Evolutionary conservation across 2,329 filamentous ascomycete species (phyloP).

Genomic region (Botryosphaeria dothidea): DNA sequence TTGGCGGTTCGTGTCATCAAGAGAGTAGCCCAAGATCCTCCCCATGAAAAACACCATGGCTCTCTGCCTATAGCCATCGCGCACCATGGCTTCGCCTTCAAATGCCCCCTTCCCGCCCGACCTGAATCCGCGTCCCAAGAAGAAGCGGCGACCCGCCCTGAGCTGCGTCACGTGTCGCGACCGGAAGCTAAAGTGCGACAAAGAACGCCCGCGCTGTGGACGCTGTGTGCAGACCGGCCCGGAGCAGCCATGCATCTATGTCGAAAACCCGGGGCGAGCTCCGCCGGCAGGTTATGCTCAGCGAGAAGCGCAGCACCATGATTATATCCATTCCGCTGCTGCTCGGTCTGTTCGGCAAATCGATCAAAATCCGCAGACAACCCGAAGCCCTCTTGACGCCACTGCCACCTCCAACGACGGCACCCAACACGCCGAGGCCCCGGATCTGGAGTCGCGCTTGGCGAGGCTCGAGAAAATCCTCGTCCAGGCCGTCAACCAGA

Average conservation of each 20-base stretch:
- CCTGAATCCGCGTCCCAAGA: constrained; percentile 6
- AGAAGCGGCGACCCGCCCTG: background rate
- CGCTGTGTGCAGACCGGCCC: constrained; percentile 10
- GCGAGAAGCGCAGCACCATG: background rate
- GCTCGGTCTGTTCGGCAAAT: constrained; percentile 14
- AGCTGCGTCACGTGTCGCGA: constrained; percentile 11
- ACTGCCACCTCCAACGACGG: background rate
- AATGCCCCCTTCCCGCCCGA: background rate
- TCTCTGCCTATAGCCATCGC: background rate
- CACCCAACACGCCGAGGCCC: background rate
- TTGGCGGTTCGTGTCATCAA: background rate
- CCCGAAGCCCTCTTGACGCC: constrained; percentile 10
- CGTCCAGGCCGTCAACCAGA: background rate
- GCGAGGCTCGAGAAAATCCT: constrained; percentile 8
- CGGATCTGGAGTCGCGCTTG: constrained; percentile 2
- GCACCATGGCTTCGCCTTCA: background rate
- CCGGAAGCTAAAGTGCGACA: constrained; percentile 12
- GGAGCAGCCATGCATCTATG: background rate
- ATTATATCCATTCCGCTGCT: background rate
- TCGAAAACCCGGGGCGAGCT: background rate
- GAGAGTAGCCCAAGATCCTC: background rate
- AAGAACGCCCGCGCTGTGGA: constrained; percentile 3
- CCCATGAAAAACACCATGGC: background rate
- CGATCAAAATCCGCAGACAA: background rate
- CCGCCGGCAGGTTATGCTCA: background rate